These are phyloP conservation scores for Nemania bipapillata DNA, from an alignment of 2,329 filamentous ascomycete species.

Conservation along the genomic window DNA sequence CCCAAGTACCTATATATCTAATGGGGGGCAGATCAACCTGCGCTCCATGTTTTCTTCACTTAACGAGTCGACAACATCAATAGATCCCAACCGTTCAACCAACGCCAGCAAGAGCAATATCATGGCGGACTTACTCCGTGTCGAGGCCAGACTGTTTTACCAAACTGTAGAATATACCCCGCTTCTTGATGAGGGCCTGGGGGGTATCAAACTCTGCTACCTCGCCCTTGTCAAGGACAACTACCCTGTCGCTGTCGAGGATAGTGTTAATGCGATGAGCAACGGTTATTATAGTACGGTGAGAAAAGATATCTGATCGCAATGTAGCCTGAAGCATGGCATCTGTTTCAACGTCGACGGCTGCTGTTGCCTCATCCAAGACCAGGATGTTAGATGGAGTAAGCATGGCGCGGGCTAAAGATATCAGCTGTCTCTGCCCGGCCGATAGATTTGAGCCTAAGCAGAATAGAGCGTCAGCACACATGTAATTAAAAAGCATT, in stretches of 20 bases:
- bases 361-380: constrained; percentile 93
- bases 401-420: constrained; percentile 89
- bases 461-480: constrained; percentile 42
- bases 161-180: constrained; percentile 86
- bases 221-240: constrained; percentile 89
- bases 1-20: constrained; percentile 2
- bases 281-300: constrained; percentile 97
- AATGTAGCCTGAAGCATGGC: constrained; percentile 73
- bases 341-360: constrained; percentile 74
- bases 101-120: background rate
- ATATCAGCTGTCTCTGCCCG: constrained; percentile 93
- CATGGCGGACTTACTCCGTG: constrained; percentile 52
- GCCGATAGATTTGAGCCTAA: constrained; percentile 92
- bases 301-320: constrained; percentile 76
- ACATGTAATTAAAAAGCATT: constrained; percentile 17
- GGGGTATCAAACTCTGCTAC: constrained; percentile 95
- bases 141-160: constrained; percentile 89
- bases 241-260: constrained; percentile 85
- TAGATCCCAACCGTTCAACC: background rate
- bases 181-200: constrained; percentile 75
- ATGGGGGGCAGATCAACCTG: background rate
- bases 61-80: constrained; percentile 7
- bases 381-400: constrained; percentile 97
- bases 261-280: constrained; percentile 99
- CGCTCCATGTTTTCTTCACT: constrained; percentile 1